Percentiles rank a stretch among this genome's conserved stretches.
Conservation (phyloP, 495 filamentous ascomycete genomes). For the Penicillium herquei region DNA sequence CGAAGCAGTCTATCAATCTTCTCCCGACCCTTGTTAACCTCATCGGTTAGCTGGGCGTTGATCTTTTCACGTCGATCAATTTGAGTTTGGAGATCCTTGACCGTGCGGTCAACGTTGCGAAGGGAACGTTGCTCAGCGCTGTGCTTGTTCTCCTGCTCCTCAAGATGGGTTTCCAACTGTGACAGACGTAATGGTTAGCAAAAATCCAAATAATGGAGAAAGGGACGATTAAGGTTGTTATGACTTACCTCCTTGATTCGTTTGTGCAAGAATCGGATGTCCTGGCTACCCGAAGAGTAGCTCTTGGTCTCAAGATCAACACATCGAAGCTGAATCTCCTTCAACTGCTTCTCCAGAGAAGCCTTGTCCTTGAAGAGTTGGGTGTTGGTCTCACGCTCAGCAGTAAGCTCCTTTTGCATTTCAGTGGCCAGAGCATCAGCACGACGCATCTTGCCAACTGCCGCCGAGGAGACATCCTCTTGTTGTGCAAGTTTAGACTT, state of each 20-base stretch:
- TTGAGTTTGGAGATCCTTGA: slow-evolving; percentile 89
- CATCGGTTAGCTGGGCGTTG: slow-evolving; percentile 73
- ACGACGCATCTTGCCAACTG: slow-evolving; percentile 96
- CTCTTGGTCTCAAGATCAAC: slow-evolving; percentile 97
- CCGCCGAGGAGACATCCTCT: slow-evolving; percentile 88
- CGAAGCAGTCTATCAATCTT: slow-evolving; percentile 84
- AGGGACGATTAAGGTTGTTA: neutral
- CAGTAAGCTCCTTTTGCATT: slow-evolving; percentile 92
- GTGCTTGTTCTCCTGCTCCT: slow-evolving; percentile 75
- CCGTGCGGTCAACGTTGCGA: slow-evolving; percentile 91
- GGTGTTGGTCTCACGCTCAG: slow-evolving; percentile 79
- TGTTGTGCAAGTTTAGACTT: slow-evolving; percentile 88
- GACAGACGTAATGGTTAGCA: slow-evolving; percentile 19
- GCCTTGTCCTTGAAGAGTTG: slow-evolving; percentile 92
- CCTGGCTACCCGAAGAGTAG: slow-evolving; percentile 88
- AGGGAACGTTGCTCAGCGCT: slow-evolving; percentile 78
- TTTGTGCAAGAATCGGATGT: slow-evolving; percentile 92
- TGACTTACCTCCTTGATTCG: slow-evolving; percentile 87
- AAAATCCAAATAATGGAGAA: neutral
- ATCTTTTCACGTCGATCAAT: slow-evolving; percentile 90
- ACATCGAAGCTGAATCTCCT: slow-evolving; percentile 84
- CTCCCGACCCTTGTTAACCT: slow-evolving; percentile 78
- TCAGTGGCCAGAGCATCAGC: slow-evolving; percentile 86
- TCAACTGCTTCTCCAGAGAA: slow-evolving; percentile 81
- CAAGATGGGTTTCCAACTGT: slow-evolving; percentile 89